Conservation (phyloP, 129 eudicot species). For the Lactuca sativa region DNA sequence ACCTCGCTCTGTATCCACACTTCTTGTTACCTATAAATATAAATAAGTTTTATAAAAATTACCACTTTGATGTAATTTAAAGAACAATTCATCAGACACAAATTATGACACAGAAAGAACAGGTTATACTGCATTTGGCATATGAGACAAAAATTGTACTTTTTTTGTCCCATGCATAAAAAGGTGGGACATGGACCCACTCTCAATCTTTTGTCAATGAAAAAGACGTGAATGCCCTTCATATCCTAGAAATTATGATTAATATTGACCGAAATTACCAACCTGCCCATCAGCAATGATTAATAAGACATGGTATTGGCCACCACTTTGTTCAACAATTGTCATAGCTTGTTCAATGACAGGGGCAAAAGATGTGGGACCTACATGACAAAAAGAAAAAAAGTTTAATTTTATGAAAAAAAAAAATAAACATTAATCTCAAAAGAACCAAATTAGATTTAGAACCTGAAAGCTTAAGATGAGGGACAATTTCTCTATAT, state of each 20-base stretch:
- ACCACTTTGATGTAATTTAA: too few relatives aligned
- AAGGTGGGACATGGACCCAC: too few relatives aligned
- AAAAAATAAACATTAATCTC: slow-evolving; percentile 6
- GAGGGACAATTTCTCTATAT: slow-evolving; percentile 82
- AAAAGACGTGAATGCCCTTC: too few relatives aligned
- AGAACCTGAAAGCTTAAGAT: slow-evolving; percentile 80
- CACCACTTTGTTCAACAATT: slow-evolving; percentile 93
- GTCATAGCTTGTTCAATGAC: slow-evolving; percentile 92
- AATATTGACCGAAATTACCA: slow-evolving; percentile 9
- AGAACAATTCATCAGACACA: too few relatives aligned
- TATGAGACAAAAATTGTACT: too few relatives aligned
- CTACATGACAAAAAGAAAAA: slow-evolving; percentile 36
- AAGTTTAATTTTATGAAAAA: neutral
- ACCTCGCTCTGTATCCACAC: slow-evolving; percentile 77
- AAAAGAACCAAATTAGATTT: slow-evolving; percentile 4
- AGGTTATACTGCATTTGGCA: too few relatives aligned
- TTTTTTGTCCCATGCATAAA: too few relatives aligned
- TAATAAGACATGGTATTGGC: slow-evolving; percentile 89
- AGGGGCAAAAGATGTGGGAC: slow-evolving; percentile 98
- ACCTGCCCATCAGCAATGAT: slow-evolving; percentile 99
- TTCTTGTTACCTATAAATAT: slow-evolving; percentile 70
- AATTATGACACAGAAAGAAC: too few relatives aligned
- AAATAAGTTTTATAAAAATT: too few relatives aligned
- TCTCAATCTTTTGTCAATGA: too few relatives aligned
- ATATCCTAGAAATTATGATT: neutral